Base-by-base conservation (phyloP, 768 basidiomycete genomes). In the Suillus subaureus region DNA sequence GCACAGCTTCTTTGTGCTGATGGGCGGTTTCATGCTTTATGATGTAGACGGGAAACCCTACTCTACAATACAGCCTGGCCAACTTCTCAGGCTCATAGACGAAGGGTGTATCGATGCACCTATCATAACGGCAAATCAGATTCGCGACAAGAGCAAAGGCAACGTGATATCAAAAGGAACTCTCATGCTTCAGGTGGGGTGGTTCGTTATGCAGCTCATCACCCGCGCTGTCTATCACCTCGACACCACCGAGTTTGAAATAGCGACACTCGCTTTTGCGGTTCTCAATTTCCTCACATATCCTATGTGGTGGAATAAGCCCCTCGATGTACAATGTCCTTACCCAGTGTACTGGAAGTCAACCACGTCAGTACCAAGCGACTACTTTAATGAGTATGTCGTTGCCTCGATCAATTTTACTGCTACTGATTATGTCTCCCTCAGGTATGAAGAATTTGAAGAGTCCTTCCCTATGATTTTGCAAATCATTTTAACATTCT, bases 261-360 rank as follows among this genome's bases (percentile, higher is more conserved):
- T 80, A 12, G 67, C 74, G 6, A 82, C 80, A 1, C 35, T 80
- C 31, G 79, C 75, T 0, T 78, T 77, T 57, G 75, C 73, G 4
- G 47, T 72, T 4, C 66, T 80, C 33, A 79, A 75, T 37, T 66
- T 73, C 15, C 64, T 72, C 12, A 75, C 70, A 15, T 81, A 79
- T 65, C 40, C 61, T 1, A 56, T 78, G 1, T 81, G 81, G 81
- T 80, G 77, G 79, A 39, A 74, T 35, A 83, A 83, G 68, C 81
- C 80, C 3, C 70, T 76, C 13, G 75, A 78, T 62, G 75, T 81
- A 0, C 65, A 65, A 15, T 67, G 65, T 8, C 74, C 70, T 8
- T 3, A 60, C 8, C 37, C 40, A 9, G 49, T 60, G 16, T 18
- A 66, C 28, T 61, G 33, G 43, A 47, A 26, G 12, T 56, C n/a